Evolutionary conservation across 2,329 filamentous ascomycete species (phyloP), one percentile per base, ranked within the genome.

Genomic region (Penicillium sp.): DNA sequence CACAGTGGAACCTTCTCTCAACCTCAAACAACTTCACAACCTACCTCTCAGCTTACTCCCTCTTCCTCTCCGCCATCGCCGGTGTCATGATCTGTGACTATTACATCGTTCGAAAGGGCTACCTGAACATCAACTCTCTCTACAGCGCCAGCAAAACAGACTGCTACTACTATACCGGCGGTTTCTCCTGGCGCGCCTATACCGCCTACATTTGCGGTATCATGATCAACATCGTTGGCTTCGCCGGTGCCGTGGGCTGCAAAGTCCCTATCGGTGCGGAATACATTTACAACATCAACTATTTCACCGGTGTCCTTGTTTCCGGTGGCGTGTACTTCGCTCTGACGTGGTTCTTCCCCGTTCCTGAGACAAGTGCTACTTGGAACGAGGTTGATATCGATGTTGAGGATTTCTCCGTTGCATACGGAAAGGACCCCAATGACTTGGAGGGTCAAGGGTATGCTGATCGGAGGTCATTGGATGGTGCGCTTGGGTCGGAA

Each of bases 61-160:
- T 97, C 55, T 97, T 97, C 76, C 82, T 97, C n/a, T 92, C 89
- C 58, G 91, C 89, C 43, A 95, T 97, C 61, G 92, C 91, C 0
- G 92, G 92, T n/a, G 91, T 96, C 62, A 94, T 96, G 78, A 80
- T 92, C 59, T 84, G 82, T 65, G 92, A 97, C 74, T 97, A 97
- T 79, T 97, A 95, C 75, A 60, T 89, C 55, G 90, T 96, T 5
- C 88, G 92, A 57, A 87, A 83, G 57, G 92, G 92, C 5, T 96
- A 92, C 71, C 80, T 94, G 2, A 85, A 92, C 63, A 80, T 93
- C 63, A 87, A 85, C 67, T 86, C 91, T 54, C 82, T 97, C 0
- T 97, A 96, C 78, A 87, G 88, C 50, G 88, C 84, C 10, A 84
- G 85, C 27, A 72, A 70, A 47, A 61, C 59, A 25, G 71, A 72